phyloP scores from a whole-genome alignment of 495 filamentous ascomycete species.

The Niebla homalea region DNA sequence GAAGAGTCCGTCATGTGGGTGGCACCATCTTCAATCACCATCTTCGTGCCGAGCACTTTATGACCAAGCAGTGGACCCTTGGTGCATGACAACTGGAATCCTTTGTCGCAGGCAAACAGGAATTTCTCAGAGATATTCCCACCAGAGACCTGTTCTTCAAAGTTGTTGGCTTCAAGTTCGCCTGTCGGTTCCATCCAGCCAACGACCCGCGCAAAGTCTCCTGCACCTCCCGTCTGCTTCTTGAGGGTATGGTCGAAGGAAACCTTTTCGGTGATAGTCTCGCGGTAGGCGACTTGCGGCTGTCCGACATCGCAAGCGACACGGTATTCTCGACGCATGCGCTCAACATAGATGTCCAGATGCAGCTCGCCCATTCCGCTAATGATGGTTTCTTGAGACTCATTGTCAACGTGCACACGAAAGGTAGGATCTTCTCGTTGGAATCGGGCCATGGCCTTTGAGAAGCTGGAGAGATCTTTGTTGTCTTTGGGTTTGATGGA shows the following conservation, averaged over 20 bases:
- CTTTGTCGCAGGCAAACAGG: conserved; percentile 90
- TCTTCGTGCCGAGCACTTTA: conserved; percentile 73
- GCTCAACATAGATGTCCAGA: conserved; percentile 94
- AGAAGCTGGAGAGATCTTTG: conserved; percentile 89
- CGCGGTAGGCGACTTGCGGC: conserved; percentile 94
- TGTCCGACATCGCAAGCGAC: conserved; percentile 92
- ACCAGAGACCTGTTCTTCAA: conserved; percentile 75
- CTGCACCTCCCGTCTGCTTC: conserved; percentile 92
- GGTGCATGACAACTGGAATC: conserved; percentile 71
- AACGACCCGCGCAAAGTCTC: conserved; percentile 87
- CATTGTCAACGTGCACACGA: conserved; percentile 78
- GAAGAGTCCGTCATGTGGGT: conserved; percentile 98
- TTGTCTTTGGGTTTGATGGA: conserved; percentile 93
- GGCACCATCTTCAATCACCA: conserved; percentile 93
- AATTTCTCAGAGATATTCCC: conserved; percentile 94
- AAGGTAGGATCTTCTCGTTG: conserved; percentile 98
- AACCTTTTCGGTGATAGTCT: conserved; percentile 67
- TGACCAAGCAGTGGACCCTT: conserved; percentile 91
- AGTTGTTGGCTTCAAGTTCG: conserved; percentile 59
- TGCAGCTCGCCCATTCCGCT: conserved; percentile 98
- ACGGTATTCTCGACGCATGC: conserved; percentile 93
- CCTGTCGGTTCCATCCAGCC: conserved; percentile 85
- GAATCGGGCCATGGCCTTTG: conserved; percentile 97
- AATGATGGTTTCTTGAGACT: conserved; percentile 92
- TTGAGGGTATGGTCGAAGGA: conserved; percentile 89